Conservation (phyloP, 495 filamentous ascomycete species). For the Bacidia gigantensis region DNA sequence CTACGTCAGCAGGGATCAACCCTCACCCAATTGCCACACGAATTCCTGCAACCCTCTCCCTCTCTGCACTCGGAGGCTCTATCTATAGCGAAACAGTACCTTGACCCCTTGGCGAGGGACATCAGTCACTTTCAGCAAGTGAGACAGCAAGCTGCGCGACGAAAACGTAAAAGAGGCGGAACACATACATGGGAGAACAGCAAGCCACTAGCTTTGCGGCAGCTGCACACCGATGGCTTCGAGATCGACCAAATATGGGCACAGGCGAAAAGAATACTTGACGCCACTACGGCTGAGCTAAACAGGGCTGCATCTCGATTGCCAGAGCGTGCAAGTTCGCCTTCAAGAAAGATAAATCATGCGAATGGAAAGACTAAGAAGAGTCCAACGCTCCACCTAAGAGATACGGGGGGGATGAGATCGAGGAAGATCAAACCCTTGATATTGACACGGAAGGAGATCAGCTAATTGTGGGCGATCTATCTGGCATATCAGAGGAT, state of each 20-base stretch:
- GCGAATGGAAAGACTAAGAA: background rate
- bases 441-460: background rate
- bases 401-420: no score
- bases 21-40: no score
- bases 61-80: constrained; percentile 50
- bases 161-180: constrained; percentile 53
- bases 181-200: constrained; percentile 18
- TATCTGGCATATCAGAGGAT: constrained; percentile 22
- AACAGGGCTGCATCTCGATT: constrained; percentile 26
- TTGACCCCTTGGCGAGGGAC: constrained; percentile 61
- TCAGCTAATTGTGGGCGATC: constrained; percentile 9
- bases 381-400: no score
- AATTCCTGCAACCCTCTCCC: constrained; percentile 55
- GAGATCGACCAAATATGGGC: constrained; percentile 85
- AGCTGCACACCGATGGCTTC: constrained; percentile 78
- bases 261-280: constrained; percentile 70
- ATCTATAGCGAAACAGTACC: constrained; percentile 54
- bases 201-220: constrained; percentile 30
- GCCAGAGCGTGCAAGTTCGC: background rate
- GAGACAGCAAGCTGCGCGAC: constrained; percentile 40
- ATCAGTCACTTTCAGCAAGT: constrained; percentile 51
- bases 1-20: no score
- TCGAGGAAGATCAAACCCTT: background rate
- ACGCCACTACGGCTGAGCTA: constrained; percentile 37
- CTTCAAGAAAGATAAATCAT: background rate